Conservation (phyloP, 495 filamentous ascomycete species). For the Talaromyces trachyspermus region DNA sequence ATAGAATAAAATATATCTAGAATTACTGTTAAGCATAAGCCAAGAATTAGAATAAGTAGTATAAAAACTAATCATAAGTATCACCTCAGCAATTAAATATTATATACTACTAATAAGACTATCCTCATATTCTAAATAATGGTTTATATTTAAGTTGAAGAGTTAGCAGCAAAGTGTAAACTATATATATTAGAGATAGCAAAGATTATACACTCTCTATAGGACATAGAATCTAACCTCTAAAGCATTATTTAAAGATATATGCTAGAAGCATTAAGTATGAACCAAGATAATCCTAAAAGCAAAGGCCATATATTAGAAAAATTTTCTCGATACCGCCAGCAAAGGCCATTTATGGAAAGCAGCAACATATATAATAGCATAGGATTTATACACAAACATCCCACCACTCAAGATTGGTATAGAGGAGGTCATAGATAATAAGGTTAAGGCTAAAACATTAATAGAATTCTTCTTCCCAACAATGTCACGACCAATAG, state of each 20-base stretch:
- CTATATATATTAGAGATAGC: neutral
- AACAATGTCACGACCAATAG: neutral
- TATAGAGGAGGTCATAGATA: neutral
- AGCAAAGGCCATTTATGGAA: neutral
- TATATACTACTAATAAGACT: slow-evolving; percentile 2
- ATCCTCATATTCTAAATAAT: neutral
- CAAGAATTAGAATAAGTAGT: neutral
- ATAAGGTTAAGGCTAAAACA: neutral
- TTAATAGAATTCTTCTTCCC: neutral
- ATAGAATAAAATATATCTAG: neutral
- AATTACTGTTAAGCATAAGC: neutral
- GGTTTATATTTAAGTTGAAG: neutral
- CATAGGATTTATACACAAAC: neutral
- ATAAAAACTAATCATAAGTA: neutral
- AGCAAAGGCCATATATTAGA: neutral
- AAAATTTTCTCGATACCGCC: neutral
- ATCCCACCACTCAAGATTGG: neutral
- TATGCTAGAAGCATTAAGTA: neutral
- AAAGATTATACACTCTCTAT: neutral
- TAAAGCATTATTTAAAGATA: neutral
- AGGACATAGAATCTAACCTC: neutral
- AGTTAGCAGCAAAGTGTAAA: neutral
- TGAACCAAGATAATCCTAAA: neutral
- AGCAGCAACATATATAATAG: neutral
- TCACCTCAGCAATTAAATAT: neutral